Evolutionary conservation across 176 grass and related monocot species (phyloP), one percentile per base, ranked within the genome.

Genomic region (Carex littledalei): DNA sequence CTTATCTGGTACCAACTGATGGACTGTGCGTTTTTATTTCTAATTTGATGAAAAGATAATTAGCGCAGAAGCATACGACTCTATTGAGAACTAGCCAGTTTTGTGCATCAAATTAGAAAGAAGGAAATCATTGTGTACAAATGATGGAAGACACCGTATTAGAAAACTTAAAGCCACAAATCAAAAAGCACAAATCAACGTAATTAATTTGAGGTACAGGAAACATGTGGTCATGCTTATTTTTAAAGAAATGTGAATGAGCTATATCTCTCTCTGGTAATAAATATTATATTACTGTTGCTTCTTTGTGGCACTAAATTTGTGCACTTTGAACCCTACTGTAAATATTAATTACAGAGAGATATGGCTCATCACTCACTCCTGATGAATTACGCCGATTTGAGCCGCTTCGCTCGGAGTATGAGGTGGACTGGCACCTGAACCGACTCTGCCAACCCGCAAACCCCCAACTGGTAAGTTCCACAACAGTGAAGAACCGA

Each of bases 371-470:
- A 7, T 37, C 84, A 39, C 87, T 98, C 0, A 81, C 69, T 5
- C 6, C 84, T 2, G 82, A 78, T 47, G 93, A 98, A 88, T 84
- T 94, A 62, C 29, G 58, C 39, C 70, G 82, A 80, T 98, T 98
- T 70, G 95, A 98, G 78, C 78, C 90, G 9, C 88, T 98, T 64
- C 57, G 45, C 6, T 34, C 84, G 7, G 87, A 94, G 81, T 98
- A 98, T 76, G 95, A 98, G 86, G 91, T 98, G 49, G 86, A 73
- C 0, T 94, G 95, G 95, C 93, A 98, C 88, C 95, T 98, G 52
- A 81, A 82, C 29, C 87, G 87, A 63, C 86, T 94, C 0, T 86
- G 87, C 22, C 59, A 84, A 12, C 54, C 67, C 2, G 52, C 65
- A 22, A 73, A 67, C 8, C 65, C 49, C 8, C 86, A 70, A 0